Evolutionary conservation across 257 asterid species (phyloP), one percentile per base, ranked within the genome.

Genomic region (Leptodermis oblonga): DNA sequence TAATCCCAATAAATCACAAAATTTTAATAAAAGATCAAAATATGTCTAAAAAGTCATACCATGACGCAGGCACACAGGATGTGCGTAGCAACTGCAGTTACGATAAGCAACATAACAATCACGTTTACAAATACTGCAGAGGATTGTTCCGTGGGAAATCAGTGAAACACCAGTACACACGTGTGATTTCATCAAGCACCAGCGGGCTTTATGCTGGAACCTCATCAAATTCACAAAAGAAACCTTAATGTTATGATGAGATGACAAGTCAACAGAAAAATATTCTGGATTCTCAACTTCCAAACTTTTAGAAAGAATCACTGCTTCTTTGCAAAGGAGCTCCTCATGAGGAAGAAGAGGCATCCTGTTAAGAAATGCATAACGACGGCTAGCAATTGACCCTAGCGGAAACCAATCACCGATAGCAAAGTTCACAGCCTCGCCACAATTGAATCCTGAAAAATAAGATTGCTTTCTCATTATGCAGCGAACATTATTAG

Each of bases 341-440:
- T 93, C 99, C 84, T 93, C 99, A 41, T 82, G 94, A 69, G 99
- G 97, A 74, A 93, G 90, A 62, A 93, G 87, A 48, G 99, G 99
- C 74, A 76, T 72, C 86, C 95, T 83, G 74, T 84, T 87, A 37
- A 90, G 95, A 70, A 83, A 78, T 69, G 99, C 93, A 77, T 93
- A 93, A 62, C 99, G 99, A 66, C 88, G 85, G 79, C 99, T 87
- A 31, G 96, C 94, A 69, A 93, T 78, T 72, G 88, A 83, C 65
- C 97, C 97, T 81, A 93, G 73, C 6, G 96, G 92, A 85, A 93
- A 90, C 99, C 97, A 93, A 80, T 93, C 96, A 14, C 95, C 97
- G 56, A 82, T 80, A 63, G 99, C 97, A 78, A 93, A 93, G 84
- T 93, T 93, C 22, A 93, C 99, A 63, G 99, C 99, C 80, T 90